Evolutionary conservation across 805 yeast genomes (phyloP).

Genomic region (Wickerhamomyces strasburgensis): DNA sequence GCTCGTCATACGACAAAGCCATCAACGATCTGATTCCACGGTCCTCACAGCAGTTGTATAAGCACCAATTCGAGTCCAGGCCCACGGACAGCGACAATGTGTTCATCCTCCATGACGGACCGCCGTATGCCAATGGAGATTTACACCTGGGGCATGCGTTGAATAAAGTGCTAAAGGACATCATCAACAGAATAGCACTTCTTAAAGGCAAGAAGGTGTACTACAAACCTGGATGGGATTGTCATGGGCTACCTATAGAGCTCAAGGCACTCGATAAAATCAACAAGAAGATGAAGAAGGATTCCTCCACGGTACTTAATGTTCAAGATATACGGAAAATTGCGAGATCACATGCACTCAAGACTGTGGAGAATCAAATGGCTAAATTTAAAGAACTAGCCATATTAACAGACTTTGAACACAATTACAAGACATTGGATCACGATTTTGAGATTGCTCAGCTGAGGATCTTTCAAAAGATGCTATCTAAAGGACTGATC

Average conservation of each 20-base stretch:
- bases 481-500: slow-evolving; percentile 63
- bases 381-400: slow-evolving; percentile 63
- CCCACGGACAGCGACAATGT: slow-evolving; percentile 30
- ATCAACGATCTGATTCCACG: slow-evolving; percentile 42
- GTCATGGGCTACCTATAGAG: slow-evolving; percentile 97
- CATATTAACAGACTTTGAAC: slow-evolving; percentile 77
- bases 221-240: slow-evolving; percentile 96
- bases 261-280: slow-evolving; percentile 64
- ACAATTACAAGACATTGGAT: slow-evolving; percentile 69
- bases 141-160: slow-evolving; percentile 89
- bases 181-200: slow-evolving; percentile 68
- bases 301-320: slow-evolving; percentile 31
- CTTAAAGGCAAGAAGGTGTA: slow-evolving; percentile 56
- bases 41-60: slow-evolving; percentile 56
- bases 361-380: slow-evolving; percentile 60
- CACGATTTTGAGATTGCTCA: slow-evolving; percentile 72
- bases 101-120: slow-evolving; percentile 90
- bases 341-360: slow-evolving; percentile 66
- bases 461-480: slow-evolving; percentile 57
- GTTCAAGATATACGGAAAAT: slow-evolving; percentile 55
- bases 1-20: slow-evolving; percentile 45
- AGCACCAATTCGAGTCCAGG: slow-evolving; percentile 46
- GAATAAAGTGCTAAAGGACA: slow-evolving; percentile 85
- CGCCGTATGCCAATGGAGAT: slow-evolving; percentile 97
- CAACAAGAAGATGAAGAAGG: slow-evolving; percentile 30